Evolutionary conservation across 2,329 filamentous ascomycete genomes (phyloP), one percentile per base, ranked within the genome.

Genomic region (Clonostachys solani): DNA sequence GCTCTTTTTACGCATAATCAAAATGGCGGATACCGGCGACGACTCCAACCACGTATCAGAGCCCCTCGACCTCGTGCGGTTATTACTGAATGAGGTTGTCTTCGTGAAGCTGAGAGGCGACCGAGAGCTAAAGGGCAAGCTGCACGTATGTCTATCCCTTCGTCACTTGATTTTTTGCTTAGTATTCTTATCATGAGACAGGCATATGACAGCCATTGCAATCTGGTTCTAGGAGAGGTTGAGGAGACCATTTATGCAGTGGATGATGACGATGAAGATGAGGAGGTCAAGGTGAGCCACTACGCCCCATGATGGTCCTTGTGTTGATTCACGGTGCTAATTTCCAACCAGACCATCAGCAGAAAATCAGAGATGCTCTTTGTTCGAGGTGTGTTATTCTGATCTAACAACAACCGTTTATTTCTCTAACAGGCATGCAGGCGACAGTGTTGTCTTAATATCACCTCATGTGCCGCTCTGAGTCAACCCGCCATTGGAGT

Each of bases 351-450:
- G 88, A 96, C 92, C 13, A 83, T 94, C 52, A 95, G 92, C 73
- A 95, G 95, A 71, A 95, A 96, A 68, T 95, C 91, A 40, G 94
- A 97, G 66, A 99, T 99, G 94, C 74, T 99, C 17, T 99, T 99
- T 66, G 92, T 99, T 49, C 79, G 94, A 88, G 92, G 92, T 92
- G 72, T 52, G 79, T 67, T n/a, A 42, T 9, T 6, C 37, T 12
- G n/a, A 10, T 10, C 23, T 29, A 10, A 29, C 2, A 29, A 5
- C 23, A 29, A 29, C 23, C 23, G 9, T 29, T 29, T 9, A 29
- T 3, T 29, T 29, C 23, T 10, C 23, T 29, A 29, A 29, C 23
- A 29, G 23, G 47, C 29, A 17, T 43, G 23, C 53, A 88, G 84
- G 85, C 54, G 85, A 88, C 58, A 87, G 84, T 49, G 85, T 89